Evolutionary conservation across 805 yeast species (phyloP).

Genomic region (Yamadazyma scolyti): DNA sequence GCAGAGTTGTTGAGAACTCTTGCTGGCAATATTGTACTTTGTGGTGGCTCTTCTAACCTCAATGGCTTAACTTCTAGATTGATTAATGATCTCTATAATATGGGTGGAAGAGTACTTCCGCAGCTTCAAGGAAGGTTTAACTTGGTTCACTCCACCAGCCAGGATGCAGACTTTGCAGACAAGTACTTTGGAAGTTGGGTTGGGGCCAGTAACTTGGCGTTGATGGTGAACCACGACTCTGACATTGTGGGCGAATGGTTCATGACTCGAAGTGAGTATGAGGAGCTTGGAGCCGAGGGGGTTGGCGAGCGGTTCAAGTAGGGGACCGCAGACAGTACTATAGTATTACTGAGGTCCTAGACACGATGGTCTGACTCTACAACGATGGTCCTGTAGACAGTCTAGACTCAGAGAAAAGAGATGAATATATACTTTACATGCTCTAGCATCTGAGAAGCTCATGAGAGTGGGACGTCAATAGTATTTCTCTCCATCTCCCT

Average conservation of each 20-base stretch:
- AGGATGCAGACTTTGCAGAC: slow-evolving; percentile 39
- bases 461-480: no score
- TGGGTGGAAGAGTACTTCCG: slow-evolving; percentile 44
- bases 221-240: slow-evolving; percentile 49
- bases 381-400: no score
- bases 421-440: no score
- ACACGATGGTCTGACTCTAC: no score
- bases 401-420: no score
- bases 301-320: slow-evolving; percentile 33
- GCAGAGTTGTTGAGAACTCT: slow-evolving; percentile 37
- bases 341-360: not conserved
- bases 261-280: slow-evolving; percentile 60
- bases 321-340: no score
- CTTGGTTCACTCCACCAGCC: slow-evolving; percentile 20
- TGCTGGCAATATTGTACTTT: slow-evolving; percentile 46
- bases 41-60: slow-evolving; percentile 57
- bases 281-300: slow-evolving; percentile 54
- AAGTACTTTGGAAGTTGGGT: slow-evolving; percentile 62
- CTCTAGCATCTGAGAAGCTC: no score
- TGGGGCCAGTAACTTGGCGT: slow-evolving; percentile 69
- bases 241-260: slow-evolving; percentile 47
- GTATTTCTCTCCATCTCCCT: no score
- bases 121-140: slow-evolving; percentile 24
- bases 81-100: slow-evolving; percentile 50
- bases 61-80: slow-evolving; percentile 56